These are phyloP conservation scores for Phytophthora uliginosa DNA, from an alignment of 352 stramenopile genomes.

Conservation along the genomic window DNA sequence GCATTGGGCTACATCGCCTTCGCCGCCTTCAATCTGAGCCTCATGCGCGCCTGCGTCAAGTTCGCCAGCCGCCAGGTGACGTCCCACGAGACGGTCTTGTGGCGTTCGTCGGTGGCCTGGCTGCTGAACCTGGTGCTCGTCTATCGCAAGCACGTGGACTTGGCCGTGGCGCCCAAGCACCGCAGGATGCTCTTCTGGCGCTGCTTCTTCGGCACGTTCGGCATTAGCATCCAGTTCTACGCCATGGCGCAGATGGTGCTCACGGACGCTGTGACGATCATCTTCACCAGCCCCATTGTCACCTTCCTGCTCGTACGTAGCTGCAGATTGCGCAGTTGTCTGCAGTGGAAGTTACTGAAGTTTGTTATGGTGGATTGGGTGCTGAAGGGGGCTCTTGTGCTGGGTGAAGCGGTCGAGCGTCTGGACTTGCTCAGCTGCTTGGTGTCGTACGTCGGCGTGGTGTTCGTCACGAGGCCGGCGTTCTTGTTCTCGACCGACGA, in stretches of 20 bases:
- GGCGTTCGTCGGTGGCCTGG: slow-evolving; percentile 58
- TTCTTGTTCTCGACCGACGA: slow-evolving; percentile 51
- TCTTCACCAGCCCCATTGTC: slow-evolving; percentile 71
- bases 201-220: slow-evolving; percentile 61
- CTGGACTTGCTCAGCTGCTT: slow-evolving; percentile 57
- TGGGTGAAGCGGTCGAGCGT: slow-evolving; percentile 56
- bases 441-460: slow-evolving; percentile 66
- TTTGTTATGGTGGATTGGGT: slow-evolving; percentile 33
- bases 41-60: slow-evolving; percentile 69
- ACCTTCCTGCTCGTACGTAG: slow-evolving; percentile 73
- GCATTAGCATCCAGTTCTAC: slow-evolving; percentile 74
- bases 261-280: slow-evolving; percentile 71
- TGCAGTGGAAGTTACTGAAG: background rate
- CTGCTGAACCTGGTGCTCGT: slow-evolving; percentile 56
- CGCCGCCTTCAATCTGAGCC: slow-evolving; percentile 65
- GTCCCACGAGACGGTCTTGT: slow-evolving; percentile 70
- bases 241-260: slow-evolving; percentile 81
- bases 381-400: slow-evolving; percentile 49
- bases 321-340: background rate
- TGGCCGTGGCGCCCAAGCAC: slow-evolving; percentile 31
- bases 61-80: slow-evolving; percentile 52
- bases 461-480: slow-evolving; percentile 70
- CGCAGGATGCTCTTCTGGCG: slow-evolving; percentile 47
- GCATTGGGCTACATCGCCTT: slow-evolving; percentile 55
- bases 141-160: slow-evolving; percentile 20